A percentile compares a stretch with the other conserved stretches of the same genome.
Evolutionary conservation across 129 eudicot genomes (phyloP).

Genomic region (Artemisia annua): DNA sequence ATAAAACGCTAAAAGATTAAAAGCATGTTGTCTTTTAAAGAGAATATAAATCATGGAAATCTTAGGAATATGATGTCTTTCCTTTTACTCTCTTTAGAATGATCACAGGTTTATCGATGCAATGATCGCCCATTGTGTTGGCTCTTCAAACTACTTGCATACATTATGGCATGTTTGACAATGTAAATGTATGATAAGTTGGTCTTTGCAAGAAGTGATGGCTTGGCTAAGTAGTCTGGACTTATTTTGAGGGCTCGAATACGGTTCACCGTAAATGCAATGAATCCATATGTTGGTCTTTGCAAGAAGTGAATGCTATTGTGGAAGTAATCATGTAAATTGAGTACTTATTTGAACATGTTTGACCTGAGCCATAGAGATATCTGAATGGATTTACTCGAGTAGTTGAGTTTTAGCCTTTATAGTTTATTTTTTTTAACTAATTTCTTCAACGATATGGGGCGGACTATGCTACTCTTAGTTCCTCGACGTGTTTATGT

Average conservation of each 20-base stretch:
- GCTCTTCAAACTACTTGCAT: too few relatives aligned
- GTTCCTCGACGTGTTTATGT: too few relatives aligned
- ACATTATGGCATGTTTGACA: not conserved
- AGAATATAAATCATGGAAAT: too few relatives aligned
- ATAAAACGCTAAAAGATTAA: too few relatives aligned
- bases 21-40: too few relatives aligned
- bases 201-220: constrained; percentile 6
- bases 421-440: not conserved
- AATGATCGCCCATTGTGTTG: too few relatives aligned
- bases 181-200: too few relatives aligned
- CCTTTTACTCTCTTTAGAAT: too few relatives aligned
- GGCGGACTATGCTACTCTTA: too few relatives aligned
- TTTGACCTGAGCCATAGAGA: not conserved
- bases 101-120: too few relatives aligned
- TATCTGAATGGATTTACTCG: not conserved
- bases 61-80: too few relatives aligned
- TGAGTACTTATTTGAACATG: not conserved
- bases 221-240: not conserved
- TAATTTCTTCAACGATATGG: too few relatives aligned
- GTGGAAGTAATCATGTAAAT: constrained; percentile 1
- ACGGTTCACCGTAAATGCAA: constrained; percentile 50
- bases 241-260: constrained; percentile 25
- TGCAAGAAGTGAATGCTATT: constrained; percentile 5
- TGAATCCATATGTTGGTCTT: constrained; percentile 17
- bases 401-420: not conserved